Conservation (phyloP, 345 rosid genomes). For the Eucalyptus leucophloia region DNA sequence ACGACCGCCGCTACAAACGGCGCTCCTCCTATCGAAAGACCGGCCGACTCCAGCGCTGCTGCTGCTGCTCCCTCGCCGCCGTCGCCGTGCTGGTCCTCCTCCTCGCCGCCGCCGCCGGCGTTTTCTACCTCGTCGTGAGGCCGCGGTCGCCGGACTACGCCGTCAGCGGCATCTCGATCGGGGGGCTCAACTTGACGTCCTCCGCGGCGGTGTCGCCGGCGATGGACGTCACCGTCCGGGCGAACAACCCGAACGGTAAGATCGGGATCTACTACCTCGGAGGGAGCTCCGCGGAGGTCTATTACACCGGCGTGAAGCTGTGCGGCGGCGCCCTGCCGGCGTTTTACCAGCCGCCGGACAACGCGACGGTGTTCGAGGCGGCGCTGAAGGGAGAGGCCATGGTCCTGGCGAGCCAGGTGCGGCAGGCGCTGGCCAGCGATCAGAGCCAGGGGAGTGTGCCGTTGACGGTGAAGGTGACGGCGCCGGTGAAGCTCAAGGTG, state of each 20-base stretch:
- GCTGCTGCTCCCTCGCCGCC: slow-evolving; percentile 23
- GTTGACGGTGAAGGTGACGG: slow-evolving; percentile 38
- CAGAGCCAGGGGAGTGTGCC: slow-evolving; percentile 32
- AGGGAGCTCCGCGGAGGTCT: slow-evolving; percentile 34
- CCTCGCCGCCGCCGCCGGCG: slow-evolving; percentile 29
- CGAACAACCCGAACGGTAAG: slow-evolving; percentile 54
- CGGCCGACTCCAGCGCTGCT: slow-evolving; percentile 23
- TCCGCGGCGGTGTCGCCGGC: slow-evolving; percentile 35
- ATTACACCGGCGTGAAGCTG: slow-evolving; percentile 20
- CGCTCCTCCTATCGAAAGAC: slow-evolving; percentile 31
- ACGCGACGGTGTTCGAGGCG: slow-evolving; percentile 43
- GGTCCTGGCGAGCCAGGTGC: slow-evolving; percentile 17
- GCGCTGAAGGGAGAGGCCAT: slow-evolving; percentile 32
- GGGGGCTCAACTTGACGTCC: slow-evolving; percentile 49
- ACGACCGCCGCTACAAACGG: slow-evolving; percentile 11
- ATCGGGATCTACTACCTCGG: slow-evolving; percentile 54
- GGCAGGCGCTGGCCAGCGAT: slow-evolving; percentile 6
- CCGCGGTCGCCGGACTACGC: slow-evolving; percentile 63
- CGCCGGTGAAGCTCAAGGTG: slow-evolving; percentile 53
- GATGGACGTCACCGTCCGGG: slow-evolving; percentile 50
- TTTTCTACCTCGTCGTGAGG: slow-evolving; percentile 47
- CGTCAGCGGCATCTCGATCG: slow-evolving; percentile 31
- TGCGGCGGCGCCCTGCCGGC: slow-evolving; percentile 40
- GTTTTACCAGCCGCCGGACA: slow-evolving; percentile 61
- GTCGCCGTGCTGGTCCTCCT: slow-evolving; percentile 25